Conservation (phyloP, 2,329 filamentous ascomycete species). For the Trichophyton verrucosum region DNA sequence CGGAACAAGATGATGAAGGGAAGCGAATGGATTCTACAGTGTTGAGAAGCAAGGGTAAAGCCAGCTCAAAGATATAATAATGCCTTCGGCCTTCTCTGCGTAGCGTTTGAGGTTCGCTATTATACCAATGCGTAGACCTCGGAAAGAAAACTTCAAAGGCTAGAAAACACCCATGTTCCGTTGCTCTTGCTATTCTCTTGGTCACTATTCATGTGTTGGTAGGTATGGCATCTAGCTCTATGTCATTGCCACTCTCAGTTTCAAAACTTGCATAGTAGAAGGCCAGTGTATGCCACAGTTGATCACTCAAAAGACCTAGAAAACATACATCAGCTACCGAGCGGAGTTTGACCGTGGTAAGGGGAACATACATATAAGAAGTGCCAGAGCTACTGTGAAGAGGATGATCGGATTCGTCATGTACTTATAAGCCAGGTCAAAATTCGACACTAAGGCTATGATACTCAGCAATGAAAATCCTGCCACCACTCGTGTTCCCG, state of each 20-base stretch:
- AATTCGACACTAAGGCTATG: conserved; percentile 22
- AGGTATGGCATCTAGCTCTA: neutral
- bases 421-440: conserved; percentile 26
- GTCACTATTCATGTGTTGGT: neutral
- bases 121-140: neutral
- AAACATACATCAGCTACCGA: neutral
- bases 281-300: neutral
- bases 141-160: neutral
- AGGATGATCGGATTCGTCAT: conserved; percentile 32
- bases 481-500: conserved; percentile 20
- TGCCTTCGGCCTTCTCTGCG: neutral
- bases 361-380: conserved; percentile 19
- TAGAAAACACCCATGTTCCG: neutral
- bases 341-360: neutral
- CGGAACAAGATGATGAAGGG: conserved; percentile 71
- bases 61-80: neutral
- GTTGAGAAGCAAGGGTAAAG: neutral
- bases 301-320: conserved; percentile 3
- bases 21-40: conserved; percentile 44
- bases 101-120: neutral
- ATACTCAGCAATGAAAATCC: conserved; percentile 21
- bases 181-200: neutral
- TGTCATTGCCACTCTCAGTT: neutral
- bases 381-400: conserved; percentile 23
- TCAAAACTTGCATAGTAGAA: neutral